A percentile compares a stretch with the other conserved stretches of the same genome.
These are phyloP conservation scores for Cystobasidium tubakii DNA, from an alignment of 768 basidiomycete species.

Conservation along the genomic window DNA sequence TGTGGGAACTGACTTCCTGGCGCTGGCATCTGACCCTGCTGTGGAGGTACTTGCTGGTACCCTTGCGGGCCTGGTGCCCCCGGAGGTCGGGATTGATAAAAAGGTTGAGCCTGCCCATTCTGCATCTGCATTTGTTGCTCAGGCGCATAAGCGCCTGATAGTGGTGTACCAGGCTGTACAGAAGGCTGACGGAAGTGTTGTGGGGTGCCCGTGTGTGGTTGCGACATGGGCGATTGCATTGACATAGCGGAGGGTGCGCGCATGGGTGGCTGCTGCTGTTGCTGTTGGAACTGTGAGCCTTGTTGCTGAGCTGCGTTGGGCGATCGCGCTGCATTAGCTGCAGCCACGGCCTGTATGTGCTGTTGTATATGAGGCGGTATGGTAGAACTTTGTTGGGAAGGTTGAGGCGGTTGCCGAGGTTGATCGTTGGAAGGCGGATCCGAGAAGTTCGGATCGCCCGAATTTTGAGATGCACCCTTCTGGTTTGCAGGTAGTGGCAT, in stretches of 20 bases:
- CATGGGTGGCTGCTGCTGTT: conserved; percentile 15
- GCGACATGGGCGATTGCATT: conserved; percentile 13
- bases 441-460: neutral
- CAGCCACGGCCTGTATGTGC: conserved; percentile 3
- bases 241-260: conserved; percentile 14
- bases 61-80: neutral
- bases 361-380: conserved; percentile 31
- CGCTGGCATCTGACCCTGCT: neutral
- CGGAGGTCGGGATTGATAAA: neutral
- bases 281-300: neutral
- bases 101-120: neutral
- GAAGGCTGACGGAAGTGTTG: conserved; percentile 26
- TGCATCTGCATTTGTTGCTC: neutral
- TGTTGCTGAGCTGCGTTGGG: neutral
- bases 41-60: neutral
- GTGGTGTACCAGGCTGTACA: neutral
- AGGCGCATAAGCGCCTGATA: neutral
- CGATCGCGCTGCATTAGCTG: neutral
- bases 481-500: neutral
- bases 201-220: neutral
- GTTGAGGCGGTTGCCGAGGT: conserved; percentile 3
- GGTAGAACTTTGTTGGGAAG: neutral
- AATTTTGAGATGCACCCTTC: neutral
- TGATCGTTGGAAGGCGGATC: neutral
- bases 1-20: neutral